Evolutionary conservation across 2,329 filamentous ascomycete genomes (phyloP).

Genomic region (Drechslera avenae): DNA sequence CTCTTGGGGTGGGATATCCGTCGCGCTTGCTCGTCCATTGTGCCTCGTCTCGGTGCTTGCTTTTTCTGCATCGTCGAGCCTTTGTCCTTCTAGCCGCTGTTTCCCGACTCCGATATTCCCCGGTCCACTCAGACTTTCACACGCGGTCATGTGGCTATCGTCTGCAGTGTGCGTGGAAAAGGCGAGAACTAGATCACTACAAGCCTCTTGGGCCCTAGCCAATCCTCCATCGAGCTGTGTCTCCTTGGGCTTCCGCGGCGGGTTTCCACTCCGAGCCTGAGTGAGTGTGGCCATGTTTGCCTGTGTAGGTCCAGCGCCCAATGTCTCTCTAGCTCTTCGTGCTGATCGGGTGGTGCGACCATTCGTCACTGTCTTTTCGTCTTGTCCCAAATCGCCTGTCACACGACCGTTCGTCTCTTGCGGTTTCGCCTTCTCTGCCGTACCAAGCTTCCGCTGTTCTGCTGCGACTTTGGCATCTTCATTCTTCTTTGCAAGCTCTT

Average conservation of each 20-base stretch:
- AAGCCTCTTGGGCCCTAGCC: background rate
- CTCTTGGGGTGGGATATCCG: constrained; percentile 1
- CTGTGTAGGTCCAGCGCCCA: background rate
- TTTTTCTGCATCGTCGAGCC: background rate
- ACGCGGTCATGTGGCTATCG: background rate
- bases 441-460: background rate
- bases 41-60: constrained; percentile 1
- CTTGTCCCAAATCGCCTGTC: background rate
- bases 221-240: background rate
- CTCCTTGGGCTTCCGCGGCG: background rate
- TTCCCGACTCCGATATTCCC: background rate
- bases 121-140: background rate
- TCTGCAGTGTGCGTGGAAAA: background rate
- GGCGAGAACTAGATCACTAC: background rate
- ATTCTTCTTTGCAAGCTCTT: constrained; percentile 16
- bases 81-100: constrained; percentile 1
- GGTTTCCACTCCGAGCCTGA: background rate
- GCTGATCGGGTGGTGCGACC: constrained; percentile 13
- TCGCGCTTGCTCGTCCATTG: constrained; percentile 2
- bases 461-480: background rate
- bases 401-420: background rate
- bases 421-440: background rate
- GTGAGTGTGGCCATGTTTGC: background rate
- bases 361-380: background rate
- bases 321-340: constrained; percentile 8